Conservation (phyloP, 2,329 filamentous ascomycete genomes). For the Arthrobotrys conoides region DNA sequence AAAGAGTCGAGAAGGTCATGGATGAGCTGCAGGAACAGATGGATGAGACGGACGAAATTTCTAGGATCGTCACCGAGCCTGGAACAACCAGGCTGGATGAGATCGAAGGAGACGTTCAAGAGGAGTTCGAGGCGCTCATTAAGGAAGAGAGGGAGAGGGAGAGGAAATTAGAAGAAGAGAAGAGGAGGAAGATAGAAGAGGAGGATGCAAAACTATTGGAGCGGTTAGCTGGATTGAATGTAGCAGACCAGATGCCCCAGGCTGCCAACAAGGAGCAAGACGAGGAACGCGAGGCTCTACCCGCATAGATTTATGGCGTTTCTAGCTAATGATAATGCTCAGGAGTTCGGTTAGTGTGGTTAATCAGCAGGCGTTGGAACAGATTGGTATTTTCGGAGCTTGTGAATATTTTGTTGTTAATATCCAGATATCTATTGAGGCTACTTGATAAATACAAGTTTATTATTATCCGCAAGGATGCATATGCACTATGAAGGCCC, state of each 20-base stretch:
- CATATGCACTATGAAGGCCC: not conserved
- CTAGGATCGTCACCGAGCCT: constrained; percentile 79
- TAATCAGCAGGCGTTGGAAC: constrained; percentile 43
- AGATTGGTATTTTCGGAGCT: constrained; percentile 35
- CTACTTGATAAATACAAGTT: not conserved
- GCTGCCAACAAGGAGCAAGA: constrained; percentile 36
- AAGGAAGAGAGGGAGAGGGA: constrained; percentile 73
- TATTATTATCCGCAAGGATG: not conserved
- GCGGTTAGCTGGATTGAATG: constrained; percentile 64
- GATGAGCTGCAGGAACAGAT: constrained; percentile 84
- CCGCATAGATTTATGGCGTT: constrained; percentile 22
- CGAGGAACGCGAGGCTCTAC: constrained; percentile 63
- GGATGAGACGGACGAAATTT: constrained; percentile 84
- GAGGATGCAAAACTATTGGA: constrained; percentile 69
- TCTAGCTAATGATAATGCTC: not conserved
- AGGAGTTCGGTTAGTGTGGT: constrained; percentile 39
- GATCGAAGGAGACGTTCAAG: constrained; percentile 90
- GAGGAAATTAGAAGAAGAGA: constrained; percentile 64
- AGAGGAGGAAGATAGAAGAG: constrained; percentile 69
- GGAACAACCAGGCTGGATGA: constrained; percentile 66
- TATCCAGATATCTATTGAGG: not conserved
- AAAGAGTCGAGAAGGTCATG: constrained; percentile 81
- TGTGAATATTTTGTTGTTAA: constrained; percentile 14
- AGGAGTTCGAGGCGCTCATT: constrained; percentile 85
- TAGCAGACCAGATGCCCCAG: constrained; percentile 31